These are phyloP conservation scores for Fusarium palustre DNA, from an alignment of 2,329 filamentous ascomycete genomes.

Conservation along the genomic window DNA sequence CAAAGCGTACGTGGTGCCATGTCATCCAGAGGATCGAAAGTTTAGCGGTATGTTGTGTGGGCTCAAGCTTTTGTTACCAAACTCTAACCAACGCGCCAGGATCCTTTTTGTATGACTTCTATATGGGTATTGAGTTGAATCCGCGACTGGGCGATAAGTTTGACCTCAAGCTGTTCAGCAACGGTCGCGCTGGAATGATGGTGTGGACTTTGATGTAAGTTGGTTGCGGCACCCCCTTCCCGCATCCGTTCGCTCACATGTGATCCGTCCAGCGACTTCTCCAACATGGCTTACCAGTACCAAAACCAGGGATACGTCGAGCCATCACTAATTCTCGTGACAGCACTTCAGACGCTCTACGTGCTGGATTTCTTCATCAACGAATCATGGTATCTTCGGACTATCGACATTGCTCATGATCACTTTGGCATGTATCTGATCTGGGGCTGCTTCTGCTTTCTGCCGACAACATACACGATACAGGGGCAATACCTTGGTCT, in stretches of 20 bases:
- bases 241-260: slow-evolving; percentile 36
- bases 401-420: slow-evolving; percentile 59
- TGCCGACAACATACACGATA: slow-evolving; percentile 60
- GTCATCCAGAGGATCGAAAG: slow-evolving; percentile 56
- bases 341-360: slow-evolving; percentile 58
- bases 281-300: slow-evolving; percentile 54
- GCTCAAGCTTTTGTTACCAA: background rate
- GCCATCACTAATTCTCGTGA: slow-evolving; percentile 55
- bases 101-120: slow-evolving; percentile 57
- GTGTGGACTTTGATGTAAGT: slow-evolving; percentile 60
- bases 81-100: slow-evolving; percentile 41
- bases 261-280: slow-evolving; percentile 41
- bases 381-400: slow-evolving; percentile 62
- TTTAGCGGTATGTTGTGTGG: slow-evolving; percentile 52
- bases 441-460: slow-evolving; percentile 60
- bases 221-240: background rate
- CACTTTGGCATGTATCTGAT: slow-evolving; percentile 59
- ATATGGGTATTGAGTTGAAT: slow-evolving; percentile 61
- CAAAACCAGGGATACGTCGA: slow-evolving; percentile 55
- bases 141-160: slow-evolving; percentile 56
- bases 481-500: slow-evolving; percentile 60
- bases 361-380: slow-evolving; percentile 63
- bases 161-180: slow-evolving; percentile 62
- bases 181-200: slow-evolving; percentile 61
- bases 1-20: slow-evolving; percentile 55